Evolutionary conservation across 2,329 filamentous ascomycete species (phyloP).

Genomic region (Hirsutella minnesotensis): DNA sequence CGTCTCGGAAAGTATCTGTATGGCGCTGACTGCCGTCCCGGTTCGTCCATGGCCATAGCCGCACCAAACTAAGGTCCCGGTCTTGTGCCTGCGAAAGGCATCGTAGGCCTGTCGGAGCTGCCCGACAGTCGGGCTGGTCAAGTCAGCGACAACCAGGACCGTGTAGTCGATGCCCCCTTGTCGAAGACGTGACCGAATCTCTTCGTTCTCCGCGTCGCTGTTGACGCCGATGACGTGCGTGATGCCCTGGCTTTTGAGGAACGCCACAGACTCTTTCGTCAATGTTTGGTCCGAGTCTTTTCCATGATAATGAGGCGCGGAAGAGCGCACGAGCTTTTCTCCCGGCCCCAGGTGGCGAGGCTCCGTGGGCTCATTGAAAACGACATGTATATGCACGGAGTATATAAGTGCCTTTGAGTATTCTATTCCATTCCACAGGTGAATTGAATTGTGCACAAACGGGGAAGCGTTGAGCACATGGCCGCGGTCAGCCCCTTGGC

Average conservation of each 20-base stretch:
- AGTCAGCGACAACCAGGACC: neutral
- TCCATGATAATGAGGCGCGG: constrained; percentile 1
- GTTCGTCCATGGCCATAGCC: constrained; percentile 6
- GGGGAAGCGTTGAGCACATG: no score
- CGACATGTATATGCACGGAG: no score
- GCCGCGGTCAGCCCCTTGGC: no score
- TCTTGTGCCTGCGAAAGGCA: neutral
- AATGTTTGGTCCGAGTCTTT: neutral
- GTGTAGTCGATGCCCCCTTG: constrained; percentile 1
- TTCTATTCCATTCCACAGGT: no score
- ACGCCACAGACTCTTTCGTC: neutral
- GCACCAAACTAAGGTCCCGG: constrained; percentile 5
- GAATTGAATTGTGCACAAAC: no score
- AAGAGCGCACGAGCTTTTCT: constrained; percentile 3
- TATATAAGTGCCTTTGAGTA: no score
- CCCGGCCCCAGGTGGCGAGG: neutral
- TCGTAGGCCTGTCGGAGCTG: neutral
- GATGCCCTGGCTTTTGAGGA: constrained; percentile 1
- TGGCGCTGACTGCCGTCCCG: constrained; percentile 2
- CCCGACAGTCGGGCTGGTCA: neutral
- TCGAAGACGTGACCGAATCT: neutral
- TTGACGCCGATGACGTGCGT: constrained; percentile 3
- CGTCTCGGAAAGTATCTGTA: constrained; percentile 3
- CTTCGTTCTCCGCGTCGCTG: neutral
- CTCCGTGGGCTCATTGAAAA: no score